These are phyloP conservation scores for Eutrema japonicum DNA, from an alignment of 345 rosid species.

Conservation along the genomic window DNA sequence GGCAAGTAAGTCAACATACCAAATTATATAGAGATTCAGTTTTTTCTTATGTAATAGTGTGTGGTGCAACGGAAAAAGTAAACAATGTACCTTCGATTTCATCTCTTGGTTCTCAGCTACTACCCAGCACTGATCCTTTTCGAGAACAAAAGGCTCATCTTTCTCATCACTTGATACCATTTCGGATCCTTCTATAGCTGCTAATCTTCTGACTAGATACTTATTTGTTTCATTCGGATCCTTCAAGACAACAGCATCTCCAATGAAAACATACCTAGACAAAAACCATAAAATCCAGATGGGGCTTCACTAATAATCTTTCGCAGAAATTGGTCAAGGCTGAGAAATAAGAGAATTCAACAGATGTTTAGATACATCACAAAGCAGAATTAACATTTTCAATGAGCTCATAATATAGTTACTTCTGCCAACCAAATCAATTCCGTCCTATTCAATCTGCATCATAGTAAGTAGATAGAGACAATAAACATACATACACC, in stretches of 20 bases:
- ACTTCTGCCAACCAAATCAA: neutral
- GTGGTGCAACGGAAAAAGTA: no score
- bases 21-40: neutral
- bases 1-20: neutral
- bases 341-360: neutral
- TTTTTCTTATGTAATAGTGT: neutral
- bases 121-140: constrained; percentile 90
- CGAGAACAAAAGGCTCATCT: constrained; percentile 90
- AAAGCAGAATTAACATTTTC: neutral
- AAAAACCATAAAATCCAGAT: constrained; percentile 30
- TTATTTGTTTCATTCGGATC: constrained; percentile 69
- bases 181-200: constrained; percentile 89
- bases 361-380: neutral
- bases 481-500: no score
- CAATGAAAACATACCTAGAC: constrained; percentile 69
- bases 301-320: constrained; percentile 11
- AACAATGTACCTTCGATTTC: constrained; percentile 63
- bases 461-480: neutral
- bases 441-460: neutral
- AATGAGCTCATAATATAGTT: constrained; percentile 1
- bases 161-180: constrained; percentile 81
- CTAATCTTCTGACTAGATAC: constrained; percentile 79
- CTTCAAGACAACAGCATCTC: constrained; percentile 91
- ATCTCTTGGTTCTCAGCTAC: constrained; percentile 79
- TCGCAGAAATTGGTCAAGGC: neutral